These are phyloP conservation scores for Populus deltoides DNA, from an alignment of 345 rosid species.

Conservation along the genomic window DNA sequence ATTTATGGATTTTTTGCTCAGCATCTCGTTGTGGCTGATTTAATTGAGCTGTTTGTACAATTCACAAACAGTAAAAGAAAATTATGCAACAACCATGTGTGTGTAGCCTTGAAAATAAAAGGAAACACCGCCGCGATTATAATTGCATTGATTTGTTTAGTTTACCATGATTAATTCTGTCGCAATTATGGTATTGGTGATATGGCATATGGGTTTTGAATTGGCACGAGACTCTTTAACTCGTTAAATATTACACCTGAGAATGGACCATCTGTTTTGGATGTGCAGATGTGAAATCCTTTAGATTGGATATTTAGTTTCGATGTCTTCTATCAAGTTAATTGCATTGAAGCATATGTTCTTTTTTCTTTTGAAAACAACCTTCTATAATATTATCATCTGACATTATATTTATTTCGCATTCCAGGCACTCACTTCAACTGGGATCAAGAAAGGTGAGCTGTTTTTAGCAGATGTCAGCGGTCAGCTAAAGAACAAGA, in stretches of 20 bases:
- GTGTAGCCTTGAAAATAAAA: neutral
- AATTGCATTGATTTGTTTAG: too few species aligned
- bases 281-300: neutral
- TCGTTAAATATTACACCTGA: neutral
- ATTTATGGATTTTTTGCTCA: too few species aligned
- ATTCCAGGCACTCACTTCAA: conserved; percentile 36
- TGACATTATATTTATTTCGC: neutral
- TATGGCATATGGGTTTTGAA: too few species aligned
- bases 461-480: conserved; percentile 28
- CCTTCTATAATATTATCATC: neutral
- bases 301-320: neutral
- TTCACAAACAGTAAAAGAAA: neutral
- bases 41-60: neutral
- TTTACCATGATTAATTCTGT: too few species aligned
- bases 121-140: too few species aligned
- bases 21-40: neutral
- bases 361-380: neutral
- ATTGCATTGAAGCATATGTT: neutral
- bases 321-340: neutral
- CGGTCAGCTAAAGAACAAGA: conserved; percentile 36
- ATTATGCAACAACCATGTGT: neutral
- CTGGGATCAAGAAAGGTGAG: conserved; percentile 32
- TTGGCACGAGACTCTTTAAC: too few species aligned
- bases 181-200: too few species aligned
- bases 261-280: neutral